These are phyloP conservation scores for Dactylellina leptospora DNA, from an alignment of 2,329 filamentous ascomycete genomes.

Conservation along the genomic window DNA sequence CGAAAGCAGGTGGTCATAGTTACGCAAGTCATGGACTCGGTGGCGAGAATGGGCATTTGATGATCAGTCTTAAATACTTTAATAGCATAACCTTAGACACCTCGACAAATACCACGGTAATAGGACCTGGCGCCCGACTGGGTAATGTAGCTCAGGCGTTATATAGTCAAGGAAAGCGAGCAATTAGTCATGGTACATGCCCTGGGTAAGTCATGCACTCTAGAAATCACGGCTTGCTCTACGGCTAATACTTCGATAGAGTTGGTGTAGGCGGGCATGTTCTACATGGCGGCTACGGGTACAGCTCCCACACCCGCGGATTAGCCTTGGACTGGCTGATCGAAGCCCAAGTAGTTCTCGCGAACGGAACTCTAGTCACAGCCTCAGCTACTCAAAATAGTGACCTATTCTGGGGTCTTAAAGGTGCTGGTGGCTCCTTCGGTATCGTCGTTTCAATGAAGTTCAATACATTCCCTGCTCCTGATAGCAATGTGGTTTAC, in stretches of 20 bases:
- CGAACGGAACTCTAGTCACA: constrained; percentile 65
- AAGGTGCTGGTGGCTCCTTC: constrained; percentile 68
- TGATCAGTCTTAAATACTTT: constrained; percentile 67
- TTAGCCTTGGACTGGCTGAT: constrained; percentile 67
- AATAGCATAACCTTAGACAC: constrained; percentile 67
- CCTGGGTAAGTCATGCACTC: constrained; percentile 64
- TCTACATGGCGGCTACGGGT: constrained; percentile 67
- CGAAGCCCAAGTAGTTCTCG: constrained; percentile 68
- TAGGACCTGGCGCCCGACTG: constrained; percentile 67
- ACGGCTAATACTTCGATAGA: constrained; percentile 31
- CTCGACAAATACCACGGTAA: constrained; percentile 66
- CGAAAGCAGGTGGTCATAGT: constrained; percentile 66
- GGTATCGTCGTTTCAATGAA: constrained; percentile 69
- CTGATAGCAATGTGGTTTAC: constrained; percentile 68
- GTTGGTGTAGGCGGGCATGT: constrained; percentile 64
- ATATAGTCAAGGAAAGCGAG: constrained; percentile 64
- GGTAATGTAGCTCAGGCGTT: constrained; percentile 66
- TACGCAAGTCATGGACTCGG: constrained; percentile 66
- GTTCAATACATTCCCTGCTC: constrained; percentile 67
- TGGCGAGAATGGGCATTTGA: constrained; percentile 65
- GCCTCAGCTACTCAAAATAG: constrained; percentile 64
- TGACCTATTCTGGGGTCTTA: constrained; percentile 69
- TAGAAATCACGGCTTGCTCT: constrained; percentile 3
- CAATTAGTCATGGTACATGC: constrained; percentile 70
- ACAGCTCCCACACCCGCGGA: constrained; percentile 70